A percentile compares a stretch with the other conserved stretches of the same genome.
These are phyloP conservation scores for Laetiporus sulphureus DNA, from an alignment of 1,284 basidiomycete species.

Conservation along the genomic window DNA sequence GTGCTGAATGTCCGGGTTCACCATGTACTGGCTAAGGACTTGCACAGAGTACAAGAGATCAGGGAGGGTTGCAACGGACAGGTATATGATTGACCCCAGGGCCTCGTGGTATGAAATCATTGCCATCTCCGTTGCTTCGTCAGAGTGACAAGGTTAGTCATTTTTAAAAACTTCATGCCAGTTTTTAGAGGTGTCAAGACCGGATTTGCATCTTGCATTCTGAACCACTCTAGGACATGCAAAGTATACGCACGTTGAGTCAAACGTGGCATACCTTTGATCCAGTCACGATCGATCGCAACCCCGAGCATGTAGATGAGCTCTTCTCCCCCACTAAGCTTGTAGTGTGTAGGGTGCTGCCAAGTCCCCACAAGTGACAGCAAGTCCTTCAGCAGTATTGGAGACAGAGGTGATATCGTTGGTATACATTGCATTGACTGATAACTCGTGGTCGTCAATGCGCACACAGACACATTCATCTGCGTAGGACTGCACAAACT, in stretches of 20 bases:
- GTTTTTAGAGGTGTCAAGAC: constrained; percentile 12
- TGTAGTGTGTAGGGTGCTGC: constrained; percentile 18
- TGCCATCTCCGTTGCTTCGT: not conserved
- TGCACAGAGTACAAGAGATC: constrained; percentile 6
- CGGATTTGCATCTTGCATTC: constrained; percentile 15
- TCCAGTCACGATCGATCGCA: constrained; percentile 23
- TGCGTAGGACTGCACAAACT: constrained; percentile 16
- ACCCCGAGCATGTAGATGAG: constrained; percentile 29
- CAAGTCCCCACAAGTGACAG: constrained; percentile 18
- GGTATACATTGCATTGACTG: constrained; percentile 27
- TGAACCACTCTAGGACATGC: constrained; percentile 21
- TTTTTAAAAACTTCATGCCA: not conserved
- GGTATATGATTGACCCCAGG: constrained; percentile 28
- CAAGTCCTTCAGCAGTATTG: constrained; percentile 10
- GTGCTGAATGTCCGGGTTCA: not conserved
- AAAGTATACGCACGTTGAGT: constrained; percentile 24
- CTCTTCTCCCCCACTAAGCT: constrained; percentile 26
- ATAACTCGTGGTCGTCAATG: constrained; percentile 8
- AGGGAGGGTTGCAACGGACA: constrained; percentile 29
- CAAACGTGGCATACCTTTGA: constrained; percentile 21
- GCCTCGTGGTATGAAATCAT: constrained; percentile 3
- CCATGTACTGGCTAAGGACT: not conserved
- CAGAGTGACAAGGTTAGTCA: not conserved
- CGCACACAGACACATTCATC: constrained; percentile 27
- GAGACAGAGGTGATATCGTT: constrained; percentile 26